Percentiles rank a stretch among this genome's conserved stretches.
Conservation (phyloP, 2,329 filamentous ascomycete species). For the Fusarium mexicanum region DNA sequence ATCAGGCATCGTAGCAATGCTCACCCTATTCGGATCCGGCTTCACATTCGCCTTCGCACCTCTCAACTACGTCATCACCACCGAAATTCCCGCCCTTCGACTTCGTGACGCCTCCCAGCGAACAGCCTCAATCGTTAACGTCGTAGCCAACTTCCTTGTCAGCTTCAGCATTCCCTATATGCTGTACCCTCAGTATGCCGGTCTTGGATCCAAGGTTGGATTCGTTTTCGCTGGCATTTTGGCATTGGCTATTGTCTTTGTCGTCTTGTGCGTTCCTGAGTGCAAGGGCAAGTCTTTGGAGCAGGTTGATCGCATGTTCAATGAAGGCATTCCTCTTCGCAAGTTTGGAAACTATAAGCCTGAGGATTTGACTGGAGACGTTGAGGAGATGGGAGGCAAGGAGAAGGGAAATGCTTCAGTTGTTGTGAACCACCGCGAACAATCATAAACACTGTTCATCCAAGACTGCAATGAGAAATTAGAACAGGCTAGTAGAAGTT, state of each 20-base stretch:
- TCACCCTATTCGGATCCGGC: slow-evolving; percentile 34
- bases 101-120: slow-evolving; percentile 19
- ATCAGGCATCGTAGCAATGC: slow-evolving; percentile 38
- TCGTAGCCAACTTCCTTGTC: slow-evolving; percentile 21
- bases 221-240: slow-evolving; percentile 34
- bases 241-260: slow-evolving; percentile 6
- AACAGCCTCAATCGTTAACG: neutral
- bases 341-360: slow-evolving; percentile 33
- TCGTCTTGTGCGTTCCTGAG: slow-evolving; percentile 30
- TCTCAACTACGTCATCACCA: slow-evolving; percentile 32
- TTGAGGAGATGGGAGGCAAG: neutral
- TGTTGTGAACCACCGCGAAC: neutral
- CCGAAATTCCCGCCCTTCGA: slow-evolving; percentile 25
- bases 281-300: slow-evolving; percentile 37
- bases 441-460: neutral
- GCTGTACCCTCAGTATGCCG: slow-evolving; percentile 25
- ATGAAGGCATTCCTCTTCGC: slow-evolving; percentile 12
- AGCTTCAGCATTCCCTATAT: slow-evolving; percentile 37
- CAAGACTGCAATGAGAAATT: neutral
- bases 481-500: rapidly evolving
- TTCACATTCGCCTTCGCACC: slow-evolving; percentile 16
- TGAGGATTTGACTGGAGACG: slow-evolving; percentile 1
- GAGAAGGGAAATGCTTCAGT: neutral
- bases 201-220: slow-evolving; percentile 22
- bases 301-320: slow-evolving; percentile 35